Evolutionary conservation across 768 basidiomycete species (phyloP).

Genomic region (Mrakia hoshinonis): DNA sequence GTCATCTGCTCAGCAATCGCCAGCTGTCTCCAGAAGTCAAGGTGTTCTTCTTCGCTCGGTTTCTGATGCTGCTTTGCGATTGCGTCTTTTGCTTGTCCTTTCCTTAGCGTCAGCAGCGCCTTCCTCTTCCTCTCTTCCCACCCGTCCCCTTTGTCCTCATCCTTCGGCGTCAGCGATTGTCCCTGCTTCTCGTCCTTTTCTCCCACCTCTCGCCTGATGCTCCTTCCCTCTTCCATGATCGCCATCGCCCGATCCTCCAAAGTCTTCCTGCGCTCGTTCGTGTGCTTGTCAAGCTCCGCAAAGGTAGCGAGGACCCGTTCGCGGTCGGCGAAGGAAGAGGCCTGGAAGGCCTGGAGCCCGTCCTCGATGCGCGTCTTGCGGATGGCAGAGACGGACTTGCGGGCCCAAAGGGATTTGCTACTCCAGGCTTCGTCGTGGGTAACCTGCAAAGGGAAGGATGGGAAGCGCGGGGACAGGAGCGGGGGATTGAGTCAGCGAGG

Average conservation of each 20-base stretch:
- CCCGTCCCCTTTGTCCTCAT: conserved; percentile 27
- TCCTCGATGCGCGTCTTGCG: conserved; percentile 44
- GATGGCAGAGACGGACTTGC: conserved; percentile 40
- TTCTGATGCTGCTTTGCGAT: neutral
- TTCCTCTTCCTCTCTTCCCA: neutral
- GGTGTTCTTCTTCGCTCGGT: conserved; percentile 34
- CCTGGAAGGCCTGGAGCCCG: conserved; percentile 36
- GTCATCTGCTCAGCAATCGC: conserved; percentile 42
- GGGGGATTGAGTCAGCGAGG: conserved; percentile 12
- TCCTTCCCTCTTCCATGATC: conserved; percentile 8
- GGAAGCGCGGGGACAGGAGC: conserved; percentile 35
- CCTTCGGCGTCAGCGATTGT: conserved; percentile 31
- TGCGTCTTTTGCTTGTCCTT: neutral
- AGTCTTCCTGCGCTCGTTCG: conserved; percentile 8
- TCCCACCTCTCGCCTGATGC: too few species aligned
- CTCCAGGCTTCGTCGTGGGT: conserved; percentile 44
- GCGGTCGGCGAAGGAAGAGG: neutral
- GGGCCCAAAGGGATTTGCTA: conserved; percentile 35
- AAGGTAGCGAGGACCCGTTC: conserved; percentile 1
- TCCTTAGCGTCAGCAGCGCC: neutral
- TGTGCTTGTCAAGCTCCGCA: conserved; percentile 9
- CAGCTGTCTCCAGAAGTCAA: conserved; percentile 41
- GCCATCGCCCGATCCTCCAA: conserved; percentile 4
- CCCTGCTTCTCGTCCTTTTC: neutral
- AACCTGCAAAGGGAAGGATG: conserved; percentile 26